Conservation (phyloP, 129 eudicot species). For the Tagetes patula region DNA sequence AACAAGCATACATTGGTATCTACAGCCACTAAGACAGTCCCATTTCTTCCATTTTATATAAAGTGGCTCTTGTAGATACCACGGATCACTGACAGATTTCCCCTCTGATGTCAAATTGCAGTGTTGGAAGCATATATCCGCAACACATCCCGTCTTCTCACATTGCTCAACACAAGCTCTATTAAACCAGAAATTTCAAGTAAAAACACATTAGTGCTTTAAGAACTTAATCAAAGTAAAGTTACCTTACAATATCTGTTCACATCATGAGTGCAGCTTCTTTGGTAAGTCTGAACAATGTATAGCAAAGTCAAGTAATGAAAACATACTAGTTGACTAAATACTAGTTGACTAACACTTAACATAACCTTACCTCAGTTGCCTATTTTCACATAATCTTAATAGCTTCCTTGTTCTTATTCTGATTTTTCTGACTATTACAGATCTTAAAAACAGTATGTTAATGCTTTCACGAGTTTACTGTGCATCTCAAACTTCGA, state of each 20-base stretch:
- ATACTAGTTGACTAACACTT: conserved; percentile 12
- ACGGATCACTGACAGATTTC: conserved; percentile 62
- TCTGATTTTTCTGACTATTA: not conserved
- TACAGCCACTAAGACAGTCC: conserved; percentile 96
- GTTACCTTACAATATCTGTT: conserved; percentile 27
- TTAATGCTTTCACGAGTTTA: not conserved
- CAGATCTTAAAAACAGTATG: not conserved
- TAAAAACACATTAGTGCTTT: conserved; percentile 23
- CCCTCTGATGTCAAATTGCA: conserved; percentile 81
- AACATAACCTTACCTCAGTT: conserved; percentile 2
- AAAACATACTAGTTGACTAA: conserved; percentile 10
- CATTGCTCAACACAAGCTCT: conserved; percentile 88
- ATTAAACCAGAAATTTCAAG: conserved; percentile 31
- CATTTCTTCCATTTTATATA: conserved; percentile 91
- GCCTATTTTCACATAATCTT: conserved; percentile 14
- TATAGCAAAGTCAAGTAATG: conserved; percentile 23
- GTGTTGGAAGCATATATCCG: conserved; percentile 71
- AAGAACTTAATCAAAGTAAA: conserved; percentile 4
- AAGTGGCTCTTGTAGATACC: conserved; percentile 99
- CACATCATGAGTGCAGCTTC: conserved; percentile 26
- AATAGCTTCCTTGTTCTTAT: not conserved
- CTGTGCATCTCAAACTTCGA: not conserved
- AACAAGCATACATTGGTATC: conserved; percentile 86
- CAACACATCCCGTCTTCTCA: conserved; percentile 93
- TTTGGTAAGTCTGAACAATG: conserved; percentile 22